Evolutionary conservation across 1,139 yeast genomes (phyloP).

Genomic region (Saccharomyces hybrid): DNA sequence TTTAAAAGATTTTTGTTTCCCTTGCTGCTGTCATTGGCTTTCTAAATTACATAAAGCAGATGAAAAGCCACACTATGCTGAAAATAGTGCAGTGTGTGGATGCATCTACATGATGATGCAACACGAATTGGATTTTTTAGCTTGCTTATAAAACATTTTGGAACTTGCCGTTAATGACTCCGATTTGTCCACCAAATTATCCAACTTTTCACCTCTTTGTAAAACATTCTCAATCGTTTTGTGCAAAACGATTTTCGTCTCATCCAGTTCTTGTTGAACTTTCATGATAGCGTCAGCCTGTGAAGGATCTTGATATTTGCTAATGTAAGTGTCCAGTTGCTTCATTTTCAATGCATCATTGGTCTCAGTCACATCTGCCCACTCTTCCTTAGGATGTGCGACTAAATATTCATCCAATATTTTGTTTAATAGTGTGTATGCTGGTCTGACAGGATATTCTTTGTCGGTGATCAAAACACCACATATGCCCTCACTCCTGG

Average conservation of each 20-base stretch:
- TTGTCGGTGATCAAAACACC: constrained; percentile 90
- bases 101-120: constrained; percentile 68
- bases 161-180: constrained; percentile 86
- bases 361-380: constrained; percentile 52
- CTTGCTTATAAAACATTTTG: constrained; percentile 93
- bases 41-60: background rate
- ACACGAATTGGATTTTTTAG: constrained; percentile 94
- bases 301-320: constrained; percentile 89
- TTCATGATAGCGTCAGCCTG: constrained; percentile 96
- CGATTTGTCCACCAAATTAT: constrained; percentile 86
- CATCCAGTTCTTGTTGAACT: constrained; percentile 96
- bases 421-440: constrained; percentile 85
- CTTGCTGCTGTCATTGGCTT: background rate
- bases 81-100: background rate
- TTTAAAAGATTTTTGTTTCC: background rate
- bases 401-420: constrained; percentile 83
- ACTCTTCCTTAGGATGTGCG: constrained; percentile 67
- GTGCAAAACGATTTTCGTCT: constrained; percentile 91
- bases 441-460: constrained; percentile 97
- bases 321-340: constrained; percentile 59
- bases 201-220: constrained; percentile 94
- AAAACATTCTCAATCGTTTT: constrained; percentile 91
- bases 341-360: constrained; percentile 46
- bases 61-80: background rate
- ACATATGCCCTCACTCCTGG: constrained; percentile 85